Evolutionary conservation across 75 land plant species (phyloP).

Genomic region (Selaginella tamariscina): DNA sequence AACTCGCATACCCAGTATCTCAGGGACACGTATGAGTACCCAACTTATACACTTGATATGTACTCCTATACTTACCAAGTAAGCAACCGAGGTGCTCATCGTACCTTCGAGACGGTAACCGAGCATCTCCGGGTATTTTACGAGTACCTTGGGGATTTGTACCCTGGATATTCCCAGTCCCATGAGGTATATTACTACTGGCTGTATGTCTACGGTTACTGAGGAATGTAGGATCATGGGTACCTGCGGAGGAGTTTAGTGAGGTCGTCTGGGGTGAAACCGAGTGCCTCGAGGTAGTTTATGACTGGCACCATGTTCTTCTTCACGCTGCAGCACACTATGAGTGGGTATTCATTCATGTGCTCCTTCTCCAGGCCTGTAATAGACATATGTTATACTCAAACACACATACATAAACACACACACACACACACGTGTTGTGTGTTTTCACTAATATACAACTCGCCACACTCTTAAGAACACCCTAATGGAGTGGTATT

Average conservation of each 20-base stretch:
- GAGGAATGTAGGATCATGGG: conserved; percentile 53
- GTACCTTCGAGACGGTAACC: conserved; percentile 84
- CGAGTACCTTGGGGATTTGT: conserved; percentile 56
- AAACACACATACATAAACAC: no score
- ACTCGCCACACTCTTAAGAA: no score
- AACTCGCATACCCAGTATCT: conserved; percentile 27
- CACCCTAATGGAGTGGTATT: no score
- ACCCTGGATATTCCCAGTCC: conserved; percentile 57
- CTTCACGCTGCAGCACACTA: conserved; percentile 63
- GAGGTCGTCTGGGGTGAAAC: conserved; percentile 31
- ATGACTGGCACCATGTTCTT: conserved; percentile 72
- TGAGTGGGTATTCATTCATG: conserved; percentile 67
- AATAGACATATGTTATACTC: no score
- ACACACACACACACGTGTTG: no score
- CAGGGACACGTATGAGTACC: conserved; percentile 56
- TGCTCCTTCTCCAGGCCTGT: conserved; percentile 60
- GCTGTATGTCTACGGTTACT: conserved; percentile 59
- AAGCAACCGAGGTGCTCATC: conserved; percentile 81
- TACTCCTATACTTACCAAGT: conserved; percentile 75
- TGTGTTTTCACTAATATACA: no score
- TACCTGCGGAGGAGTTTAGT: conserved; percentile 46
- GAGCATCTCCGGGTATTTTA: conserved; percentile 64
- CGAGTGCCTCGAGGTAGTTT: conserved; percentile 44
- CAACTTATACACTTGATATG: conserved; percentile 46
- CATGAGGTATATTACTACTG: conserved; percentile 55